A percentile compares a stretch with the other conserved stretches of the same genome.
These are phyloP conservation scores for Metroxylon sagu DNA, from an alignment of 176 grass and related monocot species.

Conservation along the genomic window DNA sequence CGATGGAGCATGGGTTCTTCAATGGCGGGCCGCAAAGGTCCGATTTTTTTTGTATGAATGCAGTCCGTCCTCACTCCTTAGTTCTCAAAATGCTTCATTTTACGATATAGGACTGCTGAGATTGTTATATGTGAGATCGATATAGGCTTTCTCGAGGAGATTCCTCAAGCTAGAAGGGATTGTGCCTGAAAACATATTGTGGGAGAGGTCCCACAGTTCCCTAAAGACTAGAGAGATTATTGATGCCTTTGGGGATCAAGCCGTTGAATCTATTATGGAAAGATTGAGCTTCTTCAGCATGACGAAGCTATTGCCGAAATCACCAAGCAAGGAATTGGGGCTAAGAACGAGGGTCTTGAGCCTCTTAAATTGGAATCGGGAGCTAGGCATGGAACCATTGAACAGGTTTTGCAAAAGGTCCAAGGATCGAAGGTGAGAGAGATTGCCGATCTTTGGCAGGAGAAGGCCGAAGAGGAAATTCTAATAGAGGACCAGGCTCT, in stretches of 20 bases:
- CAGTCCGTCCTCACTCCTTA: constrained; percentile 31
- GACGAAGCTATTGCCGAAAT: constrained; percentile 28
- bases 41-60: constrained; percentile 55
- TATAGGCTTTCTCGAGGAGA: constrained; percentile 79
- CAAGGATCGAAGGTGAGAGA: constrained; percentile 67
- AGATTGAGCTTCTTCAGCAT: constrained; percentile 67
- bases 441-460: constrained; percentile 42
- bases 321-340: constrained; percentile 31
- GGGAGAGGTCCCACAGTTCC: constrained; percentile 74
- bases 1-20: constrained; percentile 49
- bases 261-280: constrained; percentile 60
- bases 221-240: constrained; percentile 59
- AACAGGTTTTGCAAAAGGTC: constrained; percentile 72
- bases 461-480: constrained; percentile 58
- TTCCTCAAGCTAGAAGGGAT: constrained; percentile 59
- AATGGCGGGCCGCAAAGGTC: constrained; percentile 64
- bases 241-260: constrained; percentile 43
- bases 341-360: constrained; percentile 53
- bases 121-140: constrained; percentile 84
- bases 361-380: constrained; percentile 51
- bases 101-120: no score
- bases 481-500: constrained; percentile 69
- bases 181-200: constrained; percentile 61
- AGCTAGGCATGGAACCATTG: constrained; percentile 45
- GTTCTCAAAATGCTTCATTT: constrained; percentile 63